Evolutionary conservation across 2,329 filamentous ascomycete species (phyloP).

Genomic region (Xylaria sp.): DNA sequence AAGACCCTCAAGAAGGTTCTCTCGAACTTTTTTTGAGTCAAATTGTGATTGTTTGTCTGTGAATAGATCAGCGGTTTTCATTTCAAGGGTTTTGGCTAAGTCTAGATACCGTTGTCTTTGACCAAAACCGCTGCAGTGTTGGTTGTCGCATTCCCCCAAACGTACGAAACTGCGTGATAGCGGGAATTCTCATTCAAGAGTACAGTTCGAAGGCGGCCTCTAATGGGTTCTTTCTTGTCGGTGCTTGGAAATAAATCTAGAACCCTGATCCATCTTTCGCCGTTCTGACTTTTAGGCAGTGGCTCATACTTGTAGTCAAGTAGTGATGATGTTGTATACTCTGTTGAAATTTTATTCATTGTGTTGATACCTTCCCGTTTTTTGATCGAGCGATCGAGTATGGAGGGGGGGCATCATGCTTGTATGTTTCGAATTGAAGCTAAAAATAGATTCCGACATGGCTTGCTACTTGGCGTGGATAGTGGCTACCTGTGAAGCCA

Average conservation of each 20-base stretch:
- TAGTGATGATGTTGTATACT: neutral
- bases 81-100: neutral
- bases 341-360: neutral
- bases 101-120: neutral
- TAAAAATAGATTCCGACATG: neutral
- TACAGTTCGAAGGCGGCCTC: neutral
- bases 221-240: neutral
- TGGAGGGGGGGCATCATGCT: neutral
- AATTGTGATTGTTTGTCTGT: neutral
- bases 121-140: neutral
- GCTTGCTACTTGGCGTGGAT: too few species aligned
- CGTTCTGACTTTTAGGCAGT: constrained; percentile 1
- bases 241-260: constrained; percentile 4
- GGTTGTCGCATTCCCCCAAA: neutral
- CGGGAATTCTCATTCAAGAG: neutral
- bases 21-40: neutral
- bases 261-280: constrained; percentile 8
- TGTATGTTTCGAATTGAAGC: neutral
- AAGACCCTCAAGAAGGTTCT: neutral
- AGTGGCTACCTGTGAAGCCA: too few species aligned
- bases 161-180: neutral
- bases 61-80: neutral
- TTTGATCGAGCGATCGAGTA: neutral
- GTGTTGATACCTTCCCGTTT: neutral
- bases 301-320: constrained; percentile 27